phyloP scores from a whole-genome alignment of 345 rosid genomes.

The Hibiscus syriacus region DNA sequence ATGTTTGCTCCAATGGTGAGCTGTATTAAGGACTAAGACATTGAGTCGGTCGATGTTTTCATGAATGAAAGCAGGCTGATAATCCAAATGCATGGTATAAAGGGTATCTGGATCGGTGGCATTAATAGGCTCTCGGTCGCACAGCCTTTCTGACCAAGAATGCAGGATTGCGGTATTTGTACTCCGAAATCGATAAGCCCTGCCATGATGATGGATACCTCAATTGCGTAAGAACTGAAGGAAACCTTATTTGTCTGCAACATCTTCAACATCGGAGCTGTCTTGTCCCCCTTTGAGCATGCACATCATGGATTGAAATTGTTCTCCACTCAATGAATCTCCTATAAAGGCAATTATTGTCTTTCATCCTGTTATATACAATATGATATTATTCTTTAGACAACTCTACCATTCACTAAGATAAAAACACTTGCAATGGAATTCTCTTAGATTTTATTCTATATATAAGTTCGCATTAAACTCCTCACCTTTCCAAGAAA shows the following conservation, averaged over 20 bases:
- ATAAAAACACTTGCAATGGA: neutral
- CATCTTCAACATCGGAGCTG: conserved; percentile 36
- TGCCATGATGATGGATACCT: conserved; percentile 38
- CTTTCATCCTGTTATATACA: conserved; percentile 33
- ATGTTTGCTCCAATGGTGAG: conserved; percentile 52
- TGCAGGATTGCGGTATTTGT: conserved; percentile 51
- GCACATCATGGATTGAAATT: conserved; percentile 61
- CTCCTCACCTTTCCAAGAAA: conserved; percentile 53
- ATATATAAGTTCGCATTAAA: neutral
- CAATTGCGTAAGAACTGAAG: conserved; percentile 24
- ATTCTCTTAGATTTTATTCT: neutral
- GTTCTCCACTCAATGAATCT: conserved; percentile 54
- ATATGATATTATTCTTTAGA: neutral
- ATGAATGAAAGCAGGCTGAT: conserved; percentile 38
- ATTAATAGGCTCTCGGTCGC: conserved; percentile 33
- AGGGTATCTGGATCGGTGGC: conserved; percentile 21
- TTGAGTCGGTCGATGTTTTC: conserved; percentile 26
- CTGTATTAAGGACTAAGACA: conserved; percentile 48
- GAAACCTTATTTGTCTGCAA: conserved; percentile 39
- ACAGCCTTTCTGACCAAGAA: conserved; percentile 53
- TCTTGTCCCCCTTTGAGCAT: conserved; percentile 42
- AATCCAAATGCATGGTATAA: conserved; percentile 54
- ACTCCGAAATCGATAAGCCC: conserved; percentile 43
- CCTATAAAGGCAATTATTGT: conserved; percentile 46
- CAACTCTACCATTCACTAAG: neutral